These are phyloP conservation scores for Arxiozyma heterogenica DNA, from an alignment of 1,139 yeast species.

Conservation along the genomic window DNA sequence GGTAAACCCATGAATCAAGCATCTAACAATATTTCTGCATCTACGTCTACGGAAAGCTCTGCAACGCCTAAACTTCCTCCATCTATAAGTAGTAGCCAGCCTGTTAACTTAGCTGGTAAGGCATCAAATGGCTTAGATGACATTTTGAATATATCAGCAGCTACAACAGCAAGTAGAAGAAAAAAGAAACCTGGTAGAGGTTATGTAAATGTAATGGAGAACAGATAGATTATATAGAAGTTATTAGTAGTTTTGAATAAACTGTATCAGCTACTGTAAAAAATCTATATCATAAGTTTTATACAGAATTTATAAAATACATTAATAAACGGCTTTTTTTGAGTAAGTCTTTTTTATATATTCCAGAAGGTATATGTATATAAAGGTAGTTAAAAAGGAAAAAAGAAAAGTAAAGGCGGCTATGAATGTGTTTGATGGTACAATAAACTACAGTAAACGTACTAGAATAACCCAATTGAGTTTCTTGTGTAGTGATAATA, in stretches of 20 bases:
- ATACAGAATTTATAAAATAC: no score
- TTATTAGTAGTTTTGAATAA: neutral
- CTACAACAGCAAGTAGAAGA: slow-evolving; percentile 32
- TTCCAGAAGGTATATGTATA: neutral
- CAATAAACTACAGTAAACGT: neutral
- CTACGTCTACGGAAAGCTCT: slow-evolving; percentile 3
- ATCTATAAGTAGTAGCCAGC: neutral
- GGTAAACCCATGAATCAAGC: slow-evolving; percentile 21
- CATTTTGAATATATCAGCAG: slow-evolving; percentile 37
- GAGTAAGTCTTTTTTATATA: no score
- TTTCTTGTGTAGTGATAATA: neutral
- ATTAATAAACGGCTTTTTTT: neutral
- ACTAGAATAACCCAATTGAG: neutral
- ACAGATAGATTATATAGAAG: slow-evolving; percentile 8
- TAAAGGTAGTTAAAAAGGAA: neutral
- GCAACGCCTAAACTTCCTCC: neutral
- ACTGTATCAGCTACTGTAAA: neutral
- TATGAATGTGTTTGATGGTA: no score
- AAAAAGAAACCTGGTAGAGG: slow-evolving; percentile 52
- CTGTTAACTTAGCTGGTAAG: slow-evolving; percentile 9
- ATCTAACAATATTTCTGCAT: neutral
- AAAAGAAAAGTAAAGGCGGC: neutral
- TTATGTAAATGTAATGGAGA: slow-evolving; percentile 72
- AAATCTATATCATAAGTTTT: no score
- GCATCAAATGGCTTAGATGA: slow-evolving; percentile 55